Conservation (phyloP, 1,284 basidiomycete species). For the Ceratobasidium theobromae region DNA sequence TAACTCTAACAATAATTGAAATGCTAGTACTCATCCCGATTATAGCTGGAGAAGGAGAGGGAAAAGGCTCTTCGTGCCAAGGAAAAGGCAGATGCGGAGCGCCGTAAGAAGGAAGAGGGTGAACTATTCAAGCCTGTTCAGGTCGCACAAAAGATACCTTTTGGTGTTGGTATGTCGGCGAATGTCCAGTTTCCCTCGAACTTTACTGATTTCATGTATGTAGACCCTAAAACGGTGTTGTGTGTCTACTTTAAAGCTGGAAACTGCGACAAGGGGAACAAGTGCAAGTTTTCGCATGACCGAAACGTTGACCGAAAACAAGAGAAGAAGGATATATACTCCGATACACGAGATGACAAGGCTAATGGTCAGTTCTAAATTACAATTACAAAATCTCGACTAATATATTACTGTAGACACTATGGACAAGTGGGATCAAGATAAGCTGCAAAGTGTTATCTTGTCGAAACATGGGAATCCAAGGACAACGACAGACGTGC, state of each 20-base stretch:
- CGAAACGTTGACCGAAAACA: slow-evolving; percentile 85
- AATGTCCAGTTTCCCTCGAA: neutral
- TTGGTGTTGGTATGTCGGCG: slow-evolving; percentile 66
- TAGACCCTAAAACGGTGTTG: slow-evolving; percentile 86
- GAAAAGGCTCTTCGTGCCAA: slow-evolving; percentile 78
- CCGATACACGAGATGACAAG: slow-evolving; percentile 83
- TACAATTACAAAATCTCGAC: neutral
- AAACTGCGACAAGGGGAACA: slow-evolving; percentile 75
- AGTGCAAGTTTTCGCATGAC: slow-evolving; percentile 64
- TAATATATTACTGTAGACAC: slow-evolving; percentile 62
- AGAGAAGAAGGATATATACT: slow-evolving; percentile 96
- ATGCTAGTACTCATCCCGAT: neutral
- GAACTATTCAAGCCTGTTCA: slow-evolving; percentile 77
- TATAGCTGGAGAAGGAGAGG: slow-evolving; percentile 73
- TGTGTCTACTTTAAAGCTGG: slow-evolving; percentile 91
- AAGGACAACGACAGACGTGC: slow-evolving; percentile 85
- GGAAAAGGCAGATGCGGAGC: slow-evolving; percentile 78
- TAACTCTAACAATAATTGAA: slow-evolving; percentile 23
- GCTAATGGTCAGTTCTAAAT: slow-evolving; percentile 57
- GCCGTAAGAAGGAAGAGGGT: slow-evolving; percentile 83
- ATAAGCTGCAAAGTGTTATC: slow-evolving; percentile 85
- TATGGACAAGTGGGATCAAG: slow-evolving; percentile 98
- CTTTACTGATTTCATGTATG: neutral
- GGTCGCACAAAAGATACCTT: slow-evolving; percentile 80
- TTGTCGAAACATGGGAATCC: slow-evolving; percentile 89